Base-by-base conservation (phyloP, 192 early-diverging fungal species). In the Coemansia sp. region DNA sequence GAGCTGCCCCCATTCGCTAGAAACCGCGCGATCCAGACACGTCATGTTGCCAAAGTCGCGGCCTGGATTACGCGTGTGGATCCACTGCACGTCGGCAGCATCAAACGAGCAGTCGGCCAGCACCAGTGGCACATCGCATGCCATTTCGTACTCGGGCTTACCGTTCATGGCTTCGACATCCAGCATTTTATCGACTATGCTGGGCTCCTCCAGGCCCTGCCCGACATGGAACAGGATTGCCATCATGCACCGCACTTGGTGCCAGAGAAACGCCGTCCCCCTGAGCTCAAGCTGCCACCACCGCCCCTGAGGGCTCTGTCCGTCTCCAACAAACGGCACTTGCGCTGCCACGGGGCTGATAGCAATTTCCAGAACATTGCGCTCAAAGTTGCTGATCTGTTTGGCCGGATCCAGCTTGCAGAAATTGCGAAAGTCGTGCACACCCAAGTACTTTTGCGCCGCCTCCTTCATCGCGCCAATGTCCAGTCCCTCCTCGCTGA, bases 221-320 rank as follows among this genome's bases (percentile, higher is more conserved):
- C 95, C 96, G 10, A 97, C 86, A 39, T 91, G 70, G 56, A 95
- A 89, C 39, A 98, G 66, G 18, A 97, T 80, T 1, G 91, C 83
- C 87, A 95, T 93, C 91, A 98, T 95, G 75, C 90, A 95, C 18
- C 96, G 88, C 46, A 98, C 94, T 75, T 97, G 96, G 76, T 98
- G 96, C 95, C 94, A 98, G 54, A 97, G 76, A 60, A 97, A 98
- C 19, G 94, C 92, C 5, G 90, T 89, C 24, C 94, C 95, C 17
- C 80, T 83, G 29, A 98, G 83, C 53, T 87, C 85, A 56, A 95
- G 80, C 64, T 82, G 80, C 80, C 80, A 76, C 80, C 80, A 81
- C 50, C 58, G 58, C 40, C 53, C 65, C 43, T 62, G 68, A 0
- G 61, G 14, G 33, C 43, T 39, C 22, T 36, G 24, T 0, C 56